A percentile compares a stretch with the other conserved stretches of the same genome.
Evolutionary conservation across 192 early-diverging fungal genomes (phyloP).

Genomic region (Linnemannia elongata): DNA sequence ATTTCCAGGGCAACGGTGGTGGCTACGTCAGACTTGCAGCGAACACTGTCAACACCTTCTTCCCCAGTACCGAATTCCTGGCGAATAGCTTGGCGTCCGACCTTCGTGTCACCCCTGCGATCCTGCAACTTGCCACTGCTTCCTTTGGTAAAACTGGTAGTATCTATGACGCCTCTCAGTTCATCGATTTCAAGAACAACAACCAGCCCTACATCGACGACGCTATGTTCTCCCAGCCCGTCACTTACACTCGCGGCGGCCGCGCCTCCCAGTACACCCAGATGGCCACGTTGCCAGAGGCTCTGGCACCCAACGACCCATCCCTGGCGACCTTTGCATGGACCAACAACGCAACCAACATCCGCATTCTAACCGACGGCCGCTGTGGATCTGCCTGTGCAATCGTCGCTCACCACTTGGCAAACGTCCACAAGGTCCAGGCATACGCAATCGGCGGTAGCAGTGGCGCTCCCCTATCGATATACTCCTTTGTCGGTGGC

Average conservation of each 20-base stretch:
- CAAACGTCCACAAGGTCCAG: constrained; percentile 5
- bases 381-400: constrained; percentile 29
- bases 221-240: constrained; percentile 3
- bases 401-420: neutral
- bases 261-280: constrained; percentile 6
- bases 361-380: constrained; percentile 22
- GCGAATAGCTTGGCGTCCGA: constrained; percentile 4
- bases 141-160: neutral
- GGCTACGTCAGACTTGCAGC: constrained; percentile 23
- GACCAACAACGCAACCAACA: constrained; percentile 25
- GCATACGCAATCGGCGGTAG: constrained; percentile 18
- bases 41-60: constrained; percentile 5
- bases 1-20: constrained; percentile 30
- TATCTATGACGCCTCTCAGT: neutral
- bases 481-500: constrained; percentile 31
- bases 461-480: neutral
- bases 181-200: neutral
- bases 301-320: neutral
- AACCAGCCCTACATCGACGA: neutral
- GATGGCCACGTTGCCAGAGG: neutral
- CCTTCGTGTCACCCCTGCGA: neutral
- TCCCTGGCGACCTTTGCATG: constrained; percentile 6
- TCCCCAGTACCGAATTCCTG: neutral
- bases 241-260: neutral
- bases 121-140: neutral